Evolutionary conservation across 2,329 filamentous ascomycete genomes (phyloP), one percentile per base, ranked within the genome.

Genomic region (Macrophomina tecta): DNA sequence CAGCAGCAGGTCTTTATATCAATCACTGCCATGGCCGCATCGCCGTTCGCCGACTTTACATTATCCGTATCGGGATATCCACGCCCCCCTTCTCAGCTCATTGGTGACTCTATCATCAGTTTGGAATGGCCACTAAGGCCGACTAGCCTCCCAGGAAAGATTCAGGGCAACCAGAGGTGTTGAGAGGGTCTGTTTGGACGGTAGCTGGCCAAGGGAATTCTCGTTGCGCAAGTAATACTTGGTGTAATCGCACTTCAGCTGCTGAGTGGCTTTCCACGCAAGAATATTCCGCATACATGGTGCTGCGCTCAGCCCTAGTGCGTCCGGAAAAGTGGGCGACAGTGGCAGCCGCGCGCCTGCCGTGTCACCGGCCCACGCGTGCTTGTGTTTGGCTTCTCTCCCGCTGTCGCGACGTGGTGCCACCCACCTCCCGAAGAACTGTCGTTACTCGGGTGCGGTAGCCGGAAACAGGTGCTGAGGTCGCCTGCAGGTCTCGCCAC

Each of bases 401-500:
- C 16, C 51, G 51, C 36, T 18, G 34, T 23, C 23, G 34, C 5
- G 34, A 38, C n/a, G 55, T 28, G 12, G 55, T 58, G 55, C 38
- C 38, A 58, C 55, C 28, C 55, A 51, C 52, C 16, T 16, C 23
- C 14, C 38, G 55, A 58, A 58, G 55, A 58, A 58, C 52, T n/a
- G 23, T 23, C 23, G 23, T 53, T n/a, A 34, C 14, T 55, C 51
- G 51, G 51, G 51, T 18, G 32, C 51, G 38, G 30, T 55, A 38
- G 38, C 52, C 52, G 52, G 38, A 36, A 16, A 30, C 23, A 23
- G 23, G 23, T 23, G 23, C 23, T 45, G 55, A 58, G 55, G 45
- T 58, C 38, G 40, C n/a, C 23, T 32, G 55, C 55, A 58, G 55
- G 55, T 58, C 55, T 58, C 55, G 55, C 55, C 55, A 58, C 55